These are phyloP conservation scores for Leishmania tropica DNA, from an alignment of 208 protist species.

Conservation along the genomic window DNA sequence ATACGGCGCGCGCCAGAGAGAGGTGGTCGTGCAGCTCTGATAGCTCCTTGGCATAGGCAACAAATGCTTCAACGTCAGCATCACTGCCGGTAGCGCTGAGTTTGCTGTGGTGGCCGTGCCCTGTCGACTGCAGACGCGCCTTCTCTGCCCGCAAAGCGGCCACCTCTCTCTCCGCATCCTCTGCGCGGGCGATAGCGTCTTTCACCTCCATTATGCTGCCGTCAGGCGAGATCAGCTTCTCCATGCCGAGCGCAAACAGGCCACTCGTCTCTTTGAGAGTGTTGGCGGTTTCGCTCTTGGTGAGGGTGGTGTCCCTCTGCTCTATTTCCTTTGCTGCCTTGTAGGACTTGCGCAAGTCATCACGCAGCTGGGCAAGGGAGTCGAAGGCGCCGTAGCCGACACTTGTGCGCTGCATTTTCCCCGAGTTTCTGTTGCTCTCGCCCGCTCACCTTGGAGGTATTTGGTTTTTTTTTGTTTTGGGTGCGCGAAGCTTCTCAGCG, in stretches of 20 bases:
- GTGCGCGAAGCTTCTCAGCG: background rate
- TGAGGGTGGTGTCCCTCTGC: background rate
- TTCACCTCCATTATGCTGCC: slow-evolving; percentile 23
- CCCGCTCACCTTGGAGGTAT: background rate
- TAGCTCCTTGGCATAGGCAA: slow-evolving; percentile 43
- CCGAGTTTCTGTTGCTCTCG: background rate
- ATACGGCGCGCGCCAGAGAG: slow-evolving; percentile 41
- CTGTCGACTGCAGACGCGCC: slow-evolving; percentile 30
- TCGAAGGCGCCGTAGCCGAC: slow-evolving; percentile 12
- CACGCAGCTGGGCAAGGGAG: slow-evolving; percentile 13
- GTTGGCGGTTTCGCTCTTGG: slow-evolving; percentile 3
- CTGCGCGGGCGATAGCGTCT: slow-evolving; percentile 8
- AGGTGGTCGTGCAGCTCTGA: slow-evolving; percentile 62
- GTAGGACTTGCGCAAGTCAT: slow-evolving; percentile 5
- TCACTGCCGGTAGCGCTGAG: background rate
- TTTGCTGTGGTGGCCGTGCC: background rate
- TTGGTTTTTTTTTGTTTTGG: background rate
- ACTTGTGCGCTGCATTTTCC: slow-evolving; percentile 15
- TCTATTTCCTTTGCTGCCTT: background rate
- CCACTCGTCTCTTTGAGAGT: slow-evolving; percentile 19
- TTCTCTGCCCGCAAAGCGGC: slow-evolving; percentile 36
- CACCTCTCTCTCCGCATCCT: slow-evolving; percentile 18
- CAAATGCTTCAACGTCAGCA: slow-evolving; percentile 23
- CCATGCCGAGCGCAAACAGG: slow-evolving; percentile 20
- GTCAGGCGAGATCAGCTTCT: slow-evolving; percentile 12